Evolutionary conservation across 768 basidiomycete genomes (phyloP), one percentile per base, ranked within the genome.

Genomic region (Cystobasidium ongulense): DNA sequence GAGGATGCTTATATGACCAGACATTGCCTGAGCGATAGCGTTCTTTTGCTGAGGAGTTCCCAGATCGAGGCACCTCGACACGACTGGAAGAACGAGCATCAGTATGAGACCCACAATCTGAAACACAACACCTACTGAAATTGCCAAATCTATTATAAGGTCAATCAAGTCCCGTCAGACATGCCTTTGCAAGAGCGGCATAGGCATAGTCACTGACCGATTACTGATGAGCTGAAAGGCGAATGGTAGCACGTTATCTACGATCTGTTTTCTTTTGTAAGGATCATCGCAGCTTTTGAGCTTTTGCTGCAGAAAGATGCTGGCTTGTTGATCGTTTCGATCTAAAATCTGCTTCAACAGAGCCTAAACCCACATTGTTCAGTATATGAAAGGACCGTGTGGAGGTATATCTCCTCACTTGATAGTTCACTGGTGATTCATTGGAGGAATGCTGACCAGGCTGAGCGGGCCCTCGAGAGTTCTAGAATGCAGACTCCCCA

Each of bases 241-340:
- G 36, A 70, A 46, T 25, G 72, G 59, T 1, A 73, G 61, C 29
- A 73, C 46, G 50, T 39, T 65, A 41, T 73, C 63, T 3, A 73
- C 46, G 38, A 73, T 73, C 39, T 43, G 72, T 10, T 10, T 1
- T 13, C 41, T 31, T 31, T 50, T 67, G 29, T 21, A 36, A 10
- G 35, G 23, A 31, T 63, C 59, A 7, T 13, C 35, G 54, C 62
- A 63, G 72, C 31, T 73, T 38, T 73, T 73, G 11, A 73, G 59
- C 72, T 72, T 73, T 29, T 73, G 72, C 27, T 73, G 72, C 33
- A 73, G 25, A 35, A 65, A 73, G 36, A 73, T 73, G 29, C 62
- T 63, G 33, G 72, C 72, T 36, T 73, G 72, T 66, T 73, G 72
- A 71, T 73, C 63, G 72, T 73, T 73, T 38, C 68, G 33, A 36